phyloP scores from a whole-genome alignment of 441 rosid genomes.

The Metrosideros polymorpha region DNA sequence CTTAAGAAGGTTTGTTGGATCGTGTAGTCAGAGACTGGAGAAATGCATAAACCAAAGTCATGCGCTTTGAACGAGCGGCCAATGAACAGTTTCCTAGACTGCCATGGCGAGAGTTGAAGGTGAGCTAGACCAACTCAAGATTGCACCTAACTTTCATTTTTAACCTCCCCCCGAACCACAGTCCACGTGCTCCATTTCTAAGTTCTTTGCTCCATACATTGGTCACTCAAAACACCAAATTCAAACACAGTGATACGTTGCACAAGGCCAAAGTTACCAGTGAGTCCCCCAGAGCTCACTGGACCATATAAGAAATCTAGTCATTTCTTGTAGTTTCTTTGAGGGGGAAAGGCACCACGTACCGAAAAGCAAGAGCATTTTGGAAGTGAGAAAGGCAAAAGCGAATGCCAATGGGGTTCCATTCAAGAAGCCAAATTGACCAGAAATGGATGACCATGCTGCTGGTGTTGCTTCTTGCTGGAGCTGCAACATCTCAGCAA shows the following conservation, averaged over 20 bases:
- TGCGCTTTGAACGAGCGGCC: not conserved
- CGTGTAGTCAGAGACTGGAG: not conserved
- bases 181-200: not conserved
- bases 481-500: not conserved
- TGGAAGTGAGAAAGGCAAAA: not conserved
- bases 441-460: not conserved
- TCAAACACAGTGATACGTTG: not conserved
- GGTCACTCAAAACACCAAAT: not conserved
- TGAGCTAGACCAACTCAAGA: not conserved
- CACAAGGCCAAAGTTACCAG: not conserved
- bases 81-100: not conserved
- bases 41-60: not conserved
- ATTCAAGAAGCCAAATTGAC: not conserved
- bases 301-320: not conserved
- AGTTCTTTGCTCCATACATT: not conserved
- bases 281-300: not conserved
- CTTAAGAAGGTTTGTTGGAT: not conserved
- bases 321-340: not conserved
- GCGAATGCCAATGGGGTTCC: not conserved
- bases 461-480: not conserved
- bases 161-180: not conserved
- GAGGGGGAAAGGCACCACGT: not conserved
- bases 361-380: not conserved
- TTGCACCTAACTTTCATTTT: not conserved
- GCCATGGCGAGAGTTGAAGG: not conserved